Conservation (phyloP, 2,329 filamentous ascomycete species). For the Chaetomiaceae sp. region DNA sequence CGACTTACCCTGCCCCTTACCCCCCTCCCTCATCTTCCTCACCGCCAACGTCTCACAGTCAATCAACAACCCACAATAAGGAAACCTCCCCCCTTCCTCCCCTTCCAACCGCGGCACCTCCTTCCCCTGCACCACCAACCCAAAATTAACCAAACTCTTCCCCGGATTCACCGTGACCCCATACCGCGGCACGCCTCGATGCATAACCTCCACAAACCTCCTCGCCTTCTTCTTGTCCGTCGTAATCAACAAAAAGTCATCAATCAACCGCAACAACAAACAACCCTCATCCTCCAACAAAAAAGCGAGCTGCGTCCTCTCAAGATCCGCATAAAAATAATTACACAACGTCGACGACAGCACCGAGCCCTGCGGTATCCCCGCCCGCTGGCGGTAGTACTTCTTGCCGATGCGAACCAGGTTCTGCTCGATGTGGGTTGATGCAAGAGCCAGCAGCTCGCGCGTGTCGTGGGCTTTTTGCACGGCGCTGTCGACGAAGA, state of each 20-base stretch:
- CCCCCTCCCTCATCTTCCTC: slow-evolving; percentile 59
- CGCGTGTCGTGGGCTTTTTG: slow-evolving; percentile 53
- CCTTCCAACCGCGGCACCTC: slow-evolving; percentile 48
- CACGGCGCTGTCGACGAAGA: slow-evolving; percentile 70
- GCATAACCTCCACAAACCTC: slow-evolving; percentile 75
- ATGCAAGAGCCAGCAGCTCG: slow-evolving; percentile 64
- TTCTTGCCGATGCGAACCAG: slow-evolving; percentile 84
- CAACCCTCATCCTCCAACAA: slow-evolving; percentile 44
- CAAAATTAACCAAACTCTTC: slow-evolving; percentile 86
- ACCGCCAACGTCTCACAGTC: slow-evolving; percentile 72
- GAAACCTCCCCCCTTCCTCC: slow-evolving; percentile 54
- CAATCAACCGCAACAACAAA: slow-evolving; percentile 76
- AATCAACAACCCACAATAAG: slow-evolving; percentile 82
- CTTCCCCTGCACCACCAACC: slow-evolving; percentile 51
- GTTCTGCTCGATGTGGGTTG: slow-evolving; percentile 78
- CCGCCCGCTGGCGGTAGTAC: slow-evolving; percentile 79
- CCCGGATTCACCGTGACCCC: slow-evolving; percentile 70
- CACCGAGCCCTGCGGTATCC: slow-evolving; percentile 91
- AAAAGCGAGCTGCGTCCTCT: slow-evolving; percentile 56
- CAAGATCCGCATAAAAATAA: slow-evolving; percentile 91
- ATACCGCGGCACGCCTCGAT: slow-evolving; percentile 70
- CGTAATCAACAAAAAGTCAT: slow-evolving; percentile 90
- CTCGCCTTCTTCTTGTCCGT: slow-evolving; percentile 61
- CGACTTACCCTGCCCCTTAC: slow-evolving; percentile 43
- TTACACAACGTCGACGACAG: slow-evolving; percentile 85